Evolutionary conservation across 2,329 filamentous ascomycete genomes (phyloP), one percentile per base, ranked within the genome.

Genomic region (Leptographium galeiforme): DNA sequence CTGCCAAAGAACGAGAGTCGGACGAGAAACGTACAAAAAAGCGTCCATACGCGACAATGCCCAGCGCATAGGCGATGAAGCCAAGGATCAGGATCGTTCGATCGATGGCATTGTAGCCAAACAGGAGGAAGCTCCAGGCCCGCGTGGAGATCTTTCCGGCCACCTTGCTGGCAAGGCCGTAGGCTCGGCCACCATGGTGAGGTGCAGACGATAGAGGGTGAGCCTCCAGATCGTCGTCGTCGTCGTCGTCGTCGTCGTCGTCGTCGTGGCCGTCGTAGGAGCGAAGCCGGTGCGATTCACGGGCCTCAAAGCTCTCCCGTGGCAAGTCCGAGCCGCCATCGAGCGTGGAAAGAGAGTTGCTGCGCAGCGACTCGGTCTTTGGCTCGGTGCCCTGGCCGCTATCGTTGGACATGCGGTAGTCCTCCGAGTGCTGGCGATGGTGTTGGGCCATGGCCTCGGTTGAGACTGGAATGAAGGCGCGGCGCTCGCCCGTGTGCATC

Each of bases 1-100:
- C 25, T 5, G 25, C 25, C 25, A 25, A 25, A 25, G 25, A 14
- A 32, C 10, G 19, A 11, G 12, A 8, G 34, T 10, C 4, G 11
- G 13, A n/a, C n/a, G 32, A 7, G 14, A 19, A 19, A 30, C 86
- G 77, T 75, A 90, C 86, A 66, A 93, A 93, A 59, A 96, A 85
- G 33, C 90, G 87, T 32, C 82, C 87, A 63, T 86, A 90, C 0
- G 88, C 82, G 34, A 87, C 77, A 39, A 85, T 77, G 6, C 91
- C 91, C 5, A 82, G 85, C 19, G 78, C 71, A 16, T 95, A 67
- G 0, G 82, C 77, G 45, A 87, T 70, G 61, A 90, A 95, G 2
- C 87, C 89, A 41, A 95, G 75, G 0, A 88, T 76, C 38, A 96
- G 70, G 56, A 94, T 84, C 2, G 84, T 75, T 50, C 89, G 81